These are phyloP conservation scores for Penicillium angulare DNA, from an alignment of 495 filamentous ascomycete genomes.

Conservation along the genomic window DNA sequence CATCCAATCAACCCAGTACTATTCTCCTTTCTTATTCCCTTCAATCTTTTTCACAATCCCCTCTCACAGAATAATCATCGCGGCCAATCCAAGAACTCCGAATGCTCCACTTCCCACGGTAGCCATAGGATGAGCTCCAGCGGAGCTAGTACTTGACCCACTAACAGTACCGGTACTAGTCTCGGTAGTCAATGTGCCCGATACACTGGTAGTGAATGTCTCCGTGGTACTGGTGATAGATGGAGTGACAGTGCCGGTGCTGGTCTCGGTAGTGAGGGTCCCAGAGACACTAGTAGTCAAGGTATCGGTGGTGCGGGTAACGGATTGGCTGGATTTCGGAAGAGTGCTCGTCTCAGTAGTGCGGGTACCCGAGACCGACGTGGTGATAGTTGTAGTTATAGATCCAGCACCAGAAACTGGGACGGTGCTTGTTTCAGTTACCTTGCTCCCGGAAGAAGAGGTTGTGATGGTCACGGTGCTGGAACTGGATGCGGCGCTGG, in stretches of 20 bases:
- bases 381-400: neutral
- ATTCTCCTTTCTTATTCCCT: too few relatives aligned
- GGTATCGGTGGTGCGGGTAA: neutral
- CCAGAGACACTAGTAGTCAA: neutral
- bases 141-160: slow-evolving; percentile 12
- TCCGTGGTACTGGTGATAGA: neutral
- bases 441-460: neutral
- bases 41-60: neutral
- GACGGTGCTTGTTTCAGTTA: neutral
- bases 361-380: neutral
- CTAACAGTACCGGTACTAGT: neutral
- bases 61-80: slow-evolving; percentile 39
- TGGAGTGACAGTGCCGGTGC: neutral
- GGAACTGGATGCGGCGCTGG: slow-evolving; percentile 5
- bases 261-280: neutral
- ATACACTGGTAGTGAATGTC: neutral
- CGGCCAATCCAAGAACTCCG: slow-evolving; percentile 41
- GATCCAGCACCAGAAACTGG: neutral
- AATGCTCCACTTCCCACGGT: slow-evolving; percentile 36
- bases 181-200: neutral
- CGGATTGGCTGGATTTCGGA: neutral
- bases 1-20: too few relatives aligned
- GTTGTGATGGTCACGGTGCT: slow-evolving; percentile 9
- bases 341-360: neutral
- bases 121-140: slow-evolving; percentile 33